Conservation (phyloP, 176 grass and related monocot genomes). For the Triticum dicoccoides region DNA sequence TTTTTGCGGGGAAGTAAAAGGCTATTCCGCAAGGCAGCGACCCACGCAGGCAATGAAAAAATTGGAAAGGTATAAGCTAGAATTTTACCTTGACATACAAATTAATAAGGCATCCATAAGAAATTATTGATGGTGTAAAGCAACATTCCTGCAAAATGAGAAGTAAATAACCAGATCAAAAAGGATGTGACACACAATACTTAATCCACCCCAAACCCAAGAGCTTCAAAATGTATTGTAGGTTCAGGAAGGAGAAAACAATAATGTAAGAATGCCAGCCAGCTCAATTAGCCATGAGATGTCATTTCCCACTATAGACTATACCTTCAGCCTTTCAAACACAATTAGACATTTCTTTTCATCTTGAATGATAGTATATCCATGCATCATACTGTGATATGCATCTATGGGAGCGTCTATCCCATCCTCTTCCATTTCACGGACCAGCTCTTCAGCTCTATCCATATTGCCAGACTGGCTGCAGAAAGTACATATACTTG, state of each 20-base stretch:
- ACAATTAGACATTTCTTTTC: constrained; percentile 92
- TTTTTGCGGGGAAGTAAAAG: background rate
- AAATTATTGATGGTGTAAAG: constrained; percentile 82
- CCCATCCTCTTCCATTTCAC: constrained; percentile 92
- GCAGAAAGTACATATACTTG: constrained; percentile 27
- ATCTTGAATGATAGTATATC: constrained; percentile 79
- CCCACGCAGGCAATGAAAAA: background rate
- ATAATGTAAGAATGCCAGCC: background rate
- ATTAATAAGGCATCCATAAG: constrained; percentile 96
- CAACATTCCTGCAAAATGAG: constrained; percentile 73
- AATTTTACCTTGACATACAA: constrained; percentile 83
- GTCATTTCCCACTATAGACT: constrained; percentile 36
- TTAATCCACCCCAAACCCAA: background rate
- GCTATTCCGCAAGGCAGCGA: background rate
- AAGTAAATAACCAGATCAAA: constrained; percentile 26
- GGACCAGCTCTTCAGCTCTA: constrained; percentile 75
- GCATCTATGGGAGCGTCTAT: constrained; percentile 84
- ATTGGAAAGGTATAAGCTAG: background rate
- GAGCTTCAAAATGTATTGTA: background rate
- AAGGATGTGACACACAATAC: background rate
- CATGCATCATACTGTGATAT: constrained; percentile 99
- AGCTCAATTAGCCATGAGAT: background rate
- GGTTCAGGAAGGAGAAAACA: background rate
- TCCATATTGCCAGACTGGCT: constrained; percentile 92
- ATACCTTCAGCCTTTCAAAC: constrained; percentile 84